Percentiles rank a stretch among this genome's conserved stretches.
Conservation (phyloP, 176 grass and related monocot genomes). For the Saccharum officinarum region DNA sequence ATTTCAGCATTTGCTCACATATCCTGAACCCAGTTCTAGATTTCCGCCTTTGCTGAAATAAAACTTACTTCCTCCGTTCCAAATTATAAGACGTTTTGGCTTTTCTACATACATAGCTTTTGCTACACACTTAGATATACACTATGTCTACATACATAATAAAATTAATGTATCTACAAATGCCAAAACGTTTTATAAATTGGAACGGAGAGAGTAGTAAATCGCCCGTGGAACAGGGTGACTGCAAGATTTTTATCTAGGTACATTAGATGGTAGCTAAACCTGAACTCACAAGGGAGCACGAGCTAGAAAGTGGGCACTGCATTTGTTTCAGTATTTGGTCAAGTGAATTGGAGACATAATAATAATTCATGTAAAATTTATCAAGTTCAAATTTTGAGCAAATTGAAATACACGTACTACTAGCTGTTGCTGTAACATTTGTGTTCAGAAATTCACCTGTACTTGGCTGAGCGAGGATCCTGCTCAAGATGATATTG, state of each 20-base stretch:
- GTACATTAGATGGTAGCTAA: neutral
- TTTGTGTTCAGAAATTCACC: constrained; percentile 35
- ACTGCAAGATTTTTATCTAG: neutral
- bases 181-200: too few relatives aligned
- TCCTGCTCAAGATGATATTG: constrained; percentile 90
- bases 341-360: neutral
- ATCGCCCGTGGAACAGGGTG: neutral
- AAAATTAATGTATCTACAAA: too few relatives aligned
- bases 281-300: neutral
- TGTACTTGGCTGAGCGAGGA: constrained; percentile 89
- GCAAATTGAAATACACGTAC: neutral
- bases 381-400: neutral
- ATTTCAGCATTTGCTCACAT: neutral
- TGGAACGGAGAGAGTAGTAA: neutral
- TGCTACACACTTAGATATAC: too few relatives aligned
- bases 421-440: neutral
- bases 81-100: too few relatives aligned
- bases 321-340: neutral
- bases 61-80: neutral
- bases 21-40: constrained; percentile 16
- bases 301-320: neutral
- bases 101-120: too few relatives aligned
- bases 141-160: too few relatives aligned
- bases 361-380: neutral
- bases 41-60: neutral